Evolutionary conservation across 2,329 filamentous ascomycete genomes (phyloP).

Genomic region (Trichophyton verrucosum): DNA sequence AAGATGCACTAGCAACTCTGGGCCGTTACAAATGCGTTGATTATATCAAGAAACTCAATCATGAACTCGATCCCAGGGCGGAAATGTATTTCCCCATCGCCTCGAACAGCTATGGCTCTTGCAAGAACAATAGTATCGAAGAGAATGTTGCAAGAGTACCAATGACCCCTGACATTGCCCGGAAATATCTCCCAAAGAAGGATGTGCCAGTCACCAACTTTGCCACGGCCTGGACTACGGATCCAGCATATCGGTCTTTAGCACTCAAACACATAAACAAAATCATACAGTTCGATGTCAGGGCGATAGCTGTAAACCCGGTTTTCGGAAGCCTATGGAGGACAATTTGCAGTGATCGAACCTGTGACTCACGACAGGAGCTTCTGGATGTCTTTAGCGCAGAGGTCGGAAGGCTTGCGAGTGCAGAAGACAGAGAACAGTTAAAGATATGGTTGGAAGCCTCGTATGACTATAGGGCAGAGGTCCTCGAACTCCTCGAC

Average conservation of each 20-base stretch:
- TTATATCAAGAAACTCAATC: neutral
- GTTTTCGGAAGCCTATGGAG: conserved; percentile 42
- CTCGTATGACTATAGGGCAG: conserved; percentile 39
- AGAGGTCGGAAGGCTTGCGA: conserved; percentile 27
- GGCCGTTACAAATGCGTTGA: neutral
- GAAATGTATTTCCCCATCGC: neutral
- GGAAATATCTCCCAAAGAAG: conserved; percentile 26
- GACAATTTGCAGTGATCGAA: conserved; percentile 37
- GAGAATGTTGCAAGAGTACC: neutral
- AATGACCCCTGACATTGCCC: conserved; percentile 4
- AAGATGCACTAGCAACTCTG: neutral
- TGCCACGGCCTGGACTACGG: conserved; percentile 28
- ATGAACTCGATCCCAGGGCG: neutral
- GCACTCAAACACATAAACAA: conserved; percentile 30
- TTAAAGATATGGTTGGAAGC: conserved; percentile 41
- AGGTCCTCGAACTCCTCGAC: conserved; percentile 31
- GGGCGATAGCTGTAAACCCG: conserved; percentile 37
- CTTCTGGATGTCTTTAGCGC: conserved; percentile 34
- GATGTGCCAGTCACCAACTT: conserved; percentile 18
- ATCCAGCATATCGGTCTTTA: conserved; percentile 28
- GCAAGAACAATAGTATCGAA: neutral
- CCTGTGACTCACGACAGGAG: conserved; percentile 29
- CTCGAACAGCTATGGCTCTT: neutral
- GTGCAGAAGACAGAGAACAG: conserved; percentile 23
- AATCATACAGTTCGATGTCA: conserved; percentile 28